Evolutionary conservation across 2,329 filamentous ascomycete species (phyloP).

Genomic region (Trichoderma brevicompactum): DNA sequence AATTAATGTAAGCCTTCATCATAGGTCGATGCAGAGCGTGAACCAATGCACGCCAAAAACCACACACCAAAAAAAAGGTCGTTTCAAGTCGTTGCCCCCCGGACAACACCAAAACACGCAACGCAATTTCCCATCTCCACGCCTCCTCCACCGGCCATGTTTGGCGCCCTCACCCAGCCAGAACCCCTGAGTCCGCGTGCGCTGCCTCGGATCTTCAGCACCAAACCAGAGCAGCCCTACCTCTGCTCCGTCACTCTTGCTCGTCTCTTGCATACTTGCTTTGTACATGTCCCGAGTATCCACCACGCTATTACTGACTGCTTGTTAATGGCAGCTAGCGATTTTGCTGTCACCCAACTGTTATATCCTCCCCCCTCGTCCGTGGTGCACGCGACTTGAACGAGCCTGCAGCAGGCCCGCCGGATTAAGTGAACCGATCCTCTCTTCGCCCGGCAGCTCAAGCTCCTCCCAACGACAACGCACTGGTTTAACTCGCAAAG

Average conservation of each 20-base stretch:
- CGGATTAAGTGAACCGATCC: slow-evolving; percentile 10
- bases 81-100: slow-evolving; percentile 28
- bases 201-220: slow-evolving; percentile 27
- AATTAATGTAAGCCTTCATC: slow-evolving; percentile 8
- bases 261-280: slow-evolving; percentile 1
- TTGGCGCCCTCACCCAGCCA: slow-evolving; percentile 14
- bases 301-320: slow-evolving; percentile 22
- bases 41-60: slow-evolving; percentile 17
- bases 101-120: slow-evolving; percentile 30
- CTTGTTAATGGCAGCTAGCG: slow-evolving; percentile 18
- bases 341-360: slow-evolving; percentile 10
- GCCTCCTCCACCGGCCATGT: slow-evolving; percentile 29
- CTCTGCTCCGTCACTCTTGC: background rate
- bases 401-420: slow-evolving; percentile 14
- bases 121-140: slow-evolving; percentile 38
- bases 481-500: background rate
- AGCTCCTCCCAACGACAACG: background rate
- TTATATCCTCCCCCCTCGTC: slow-evolving; percentile 20
- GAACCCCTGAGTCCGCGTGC: slow-evolving; percentile 28
- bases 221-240: slow-evolving; percentile 28
- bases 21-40: slow-evolving; percentile 9
- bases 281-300: background rate
- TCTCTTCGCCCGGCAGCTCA: background rate
- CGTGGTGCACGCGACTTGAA: slow-evolving; percentile 20
- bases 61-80: slow-evolving; percentile 18